A percentile compares a stretch with the other conserved stretches of the same genome.
Evolutionary conservation across 257 asterid genomes (phyloP).

Genomic region (Agastache rugosa): DNA sequence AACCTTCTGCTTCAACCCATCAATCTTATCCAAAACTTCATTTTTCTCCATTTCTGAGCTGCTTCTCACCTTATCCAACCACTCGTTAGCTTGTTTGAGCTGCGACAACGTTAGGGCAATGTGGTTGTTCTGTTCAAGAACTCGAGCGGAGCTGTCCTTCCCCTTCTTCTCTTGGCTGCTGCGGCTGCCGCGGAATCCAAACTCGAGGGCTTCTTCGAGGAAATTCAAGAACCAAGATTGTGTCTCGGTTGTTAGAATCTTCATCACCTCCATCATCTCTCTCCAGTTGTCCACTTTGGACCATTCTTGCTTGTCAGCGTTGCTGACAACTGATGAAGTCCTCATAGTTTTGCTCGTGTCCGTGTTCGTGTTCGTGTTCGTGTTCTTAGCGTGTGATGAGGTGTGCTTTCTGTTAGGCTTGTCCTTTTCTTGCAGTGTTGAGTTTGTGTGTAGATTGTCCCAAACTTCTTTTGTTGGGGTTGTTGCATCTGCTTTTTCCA

Average conservation of each 20-base stretch:
- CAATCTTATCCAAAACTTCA: constrained; percentile 51
- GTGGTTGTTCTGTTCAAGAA: constrained; percentile 56
- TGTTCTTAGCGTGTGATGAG: constrained; percentile 36
- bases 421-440: constrained; percentile 52
- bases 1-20: constrained; percentile 75
- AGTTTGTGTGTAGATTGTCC: constrained; percentile 39
- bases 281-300: constrained; percentile 58
- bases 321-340: constrained; percentile 42
- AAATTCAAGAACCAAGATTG: constrained; percentile 79
- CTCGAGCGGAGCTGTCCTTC: constrained; percentile 40
- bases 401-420: constrained; percentile 44
- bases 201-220: constrained; percentile 70
- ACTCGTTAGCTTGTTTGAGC: constrained; percentile 77
- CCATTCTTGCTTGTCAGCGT: constrained; percentile 73
- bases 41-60: constrained; percentile 45
- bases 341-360: constrained; percentile 33
- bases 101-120: constrained; percentile 75
- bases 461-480: constrained; percentile 43
- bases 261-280: constrained; percentile 55
- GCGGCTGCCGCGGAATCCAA: constrained; percentile 50
- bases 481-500: constrained; percentile 57
- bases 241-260: constrained; percentile 51
- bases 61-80: constrained; percentile 66
- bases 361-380: not conserved
- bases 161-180: constrained; percentile 52